These are phyloP conservation scores for Globisporangium radiosum DNA, from an alignment of 352 stramenopile genomes.

Conservation along the genomic window DNA sequence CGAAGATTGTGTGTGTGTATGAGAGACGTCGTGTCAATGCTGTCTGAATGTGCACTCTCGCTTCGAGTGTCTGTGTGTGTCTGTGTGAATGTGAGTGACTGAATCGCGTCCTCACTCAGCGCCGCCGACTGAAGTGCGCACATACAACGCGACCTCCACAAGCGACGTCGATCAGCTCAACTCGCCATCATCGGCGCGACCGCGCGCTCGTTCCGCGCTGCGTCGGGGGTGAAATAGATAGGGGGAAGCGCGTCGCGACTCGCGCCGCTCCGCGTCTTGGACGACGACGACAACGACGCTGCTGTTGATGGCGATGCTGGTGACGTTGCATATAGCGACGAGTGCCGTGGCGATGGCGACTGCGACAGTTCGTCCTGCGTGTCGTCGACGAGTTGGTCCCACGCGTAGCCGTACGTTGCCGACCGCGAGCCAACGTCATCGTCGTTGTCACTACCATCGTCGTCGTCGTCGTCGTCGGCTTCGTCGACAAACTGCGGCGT, in stretches of 20 bases:
- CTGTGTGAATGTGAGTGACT: no score
- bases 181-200: constrained; percentile 12
- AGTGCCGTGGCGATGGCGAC: no score
- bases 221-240: constrained; percentile 11
- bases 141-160: no score
- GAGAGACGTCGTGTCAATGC: no score
- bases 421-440: constrained; percentile 5
- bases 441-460: constrained; percentile 5
- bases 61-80: no score
- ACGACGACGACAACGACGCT: not conserved
- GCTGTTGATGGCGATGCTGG: not conserved
- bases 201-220: constrained; percentile 6
- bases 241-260: not conserved
- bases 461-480: constrained; percentile 8
- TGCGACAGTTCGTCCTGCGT: no score
- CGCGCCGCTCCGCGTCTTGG: no score
- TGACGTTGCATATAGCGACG: no score
- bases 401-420: constrained; percentile 8
- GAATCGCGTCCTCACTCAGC: no score
- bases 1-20: no score
- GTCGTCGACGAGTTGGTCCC: constrained; percentile 1
- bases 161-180: not conserved
- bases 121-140: no score
- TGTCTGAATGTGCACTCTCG: no score
- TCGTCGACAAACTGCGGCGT: constrained; percentile 1